These are phyloP conservation scores for Aspergillus cejpii DNA, from an alignment of 2,329 filamentous ascomycete species.

Conservation along the genomic window DNA sequence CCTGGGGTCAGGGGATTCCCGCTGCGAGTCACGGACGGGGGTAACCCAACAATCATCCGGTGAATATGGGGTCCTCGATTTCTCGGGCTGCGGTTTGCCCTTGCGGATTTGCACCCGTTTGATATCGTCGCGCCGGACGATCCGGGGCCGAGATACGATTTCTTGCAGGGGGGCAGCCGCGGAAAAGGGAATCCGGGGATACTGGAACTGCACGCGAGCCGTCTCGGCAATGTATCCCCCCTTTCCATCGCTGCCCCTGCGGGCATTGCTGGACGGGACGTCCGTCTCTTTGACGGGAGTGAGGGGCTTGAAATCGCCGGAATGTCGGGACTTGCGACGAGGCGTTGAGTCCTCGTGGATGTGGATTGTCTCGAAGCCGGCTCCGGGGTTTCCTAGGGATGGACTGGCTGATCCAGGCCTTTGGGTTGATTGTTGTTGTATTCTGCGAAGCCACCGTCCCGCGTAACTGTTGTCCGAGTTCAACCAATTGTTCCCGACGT, in stretches of 20 bases:
- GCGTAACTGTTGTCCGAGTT: constrained; percentile 3
- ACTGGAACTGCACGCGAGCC: constrained; percentile 17
- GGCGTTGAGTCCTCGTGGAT: constrained; percentile 21
- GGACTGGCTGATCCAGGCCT: constrained; percentile 4
- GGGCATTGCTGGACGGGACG: constrained; percentile 13
- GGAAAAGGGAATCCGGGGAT: constrained; percentile 17
- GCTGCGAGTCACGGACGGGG: constrained; percentile 5
- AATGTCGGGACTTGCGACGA: constrained; percentile 17
- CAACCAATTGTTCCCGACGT: constrained; percentile 13
- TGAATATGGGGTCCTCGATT: constrained; percentile 21
- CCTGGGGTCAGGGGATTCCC: not conserved
- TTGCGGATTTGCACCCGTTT: constrained; percentile 28
- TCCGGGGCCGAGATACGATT: constrained; percentile 29
- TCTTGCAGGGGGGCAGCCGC: constrained; percentile 24
- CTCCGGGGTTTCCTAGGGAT: constrained; percentile 7
- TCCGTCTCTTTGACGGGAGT: constrained; percentile 20
- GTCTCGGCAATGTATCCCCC: constrained; percentile 1
- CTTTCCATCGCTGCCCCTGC: constrained; percentile 5
- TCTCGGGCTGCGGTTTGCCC: constrained; percentile 23
- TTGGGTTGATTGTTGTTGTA: constrained; percentile 8
- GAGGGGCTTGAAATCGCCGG: constrained; percentile 15
- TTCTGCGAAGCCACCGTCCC: constrained; percentile 12
- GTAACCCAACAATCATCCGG: constrained; percentile 29
- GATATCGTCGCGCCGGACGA: constrained; percentile 29
- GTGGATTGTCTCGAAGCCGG: constrained; percentile 23